Evolutionary conservation across 1,139 yeast species (phyloP).

Genomic region (Tardiomyces depauwii): DNA sequence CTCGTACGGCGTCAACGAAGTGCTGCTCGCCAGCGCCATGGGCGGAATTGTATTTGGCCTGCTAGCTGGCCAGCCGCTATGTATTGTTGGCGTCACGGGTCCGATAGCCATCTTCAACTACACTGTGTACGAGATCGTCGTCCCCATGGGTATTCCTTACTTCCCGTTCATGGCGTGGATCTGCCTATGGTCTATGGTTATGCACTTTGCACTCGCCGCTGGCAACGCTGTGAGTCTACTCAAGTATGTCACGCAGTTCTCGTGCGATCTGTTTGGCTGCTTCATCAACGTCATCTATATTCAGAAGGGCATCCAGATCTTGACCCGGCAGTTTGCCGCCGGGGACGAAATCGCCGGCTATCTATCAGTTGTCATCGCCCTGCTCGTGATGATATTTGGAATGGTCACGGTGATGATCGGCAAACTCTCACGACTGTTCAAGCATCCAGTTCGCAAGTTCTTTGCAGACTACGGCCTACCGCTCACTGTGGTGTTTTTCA

Average conservation of each 20-base stretch:
- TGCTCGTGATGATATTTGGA: constrained; percentile 68
- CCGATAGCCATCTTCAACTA: constrained; percentile 87
- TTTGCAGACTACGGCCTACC: constrained; percentile 85
- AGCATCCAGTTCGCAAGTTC: constrained; percentile 49
- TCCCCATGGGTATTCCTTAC: constrained; percentile 53
- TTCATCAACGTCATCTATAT: constrained; percentile 85
- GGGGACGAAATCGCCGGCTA: constrained; percentile 45
- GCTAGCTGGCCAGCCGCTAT: constrained; percentile 80
- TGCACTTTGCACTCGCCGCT: constrained; percentile 65
- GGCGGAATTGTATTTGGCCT: constrained; percentile 86
- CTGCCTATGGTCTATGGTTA: constrained; percentile 79
- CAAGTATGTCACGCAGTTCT: constrained; percentile 65
- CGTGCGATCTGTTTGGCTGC: constrained; percentile 90
- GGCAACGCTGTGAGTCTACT: constrained; percentile 60
- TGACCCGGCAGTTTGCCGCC: constrained; percentile 53
- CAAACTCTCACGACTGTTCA: constrained; percentile 46
- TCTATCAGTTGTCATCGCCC: constrained; percentile 61
- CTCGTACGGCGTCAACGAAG: constrained; percentile 86
- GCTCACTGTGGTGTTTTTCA: constrained; percentile 70
- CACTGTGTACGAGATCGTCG: constrained; percentile 74
- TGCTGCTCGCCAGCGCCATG: constrained; percentile 68
- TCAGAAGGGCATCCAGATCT: constrained; percentile 80
- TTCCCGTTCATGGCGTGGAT: constrained; percentile 97
- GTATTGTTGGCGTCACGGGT: constrained; percentile 94
- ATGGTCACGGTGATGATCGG: constrained; percentile 53